A percentile compares a stretch with the other conserved stretches of the same genome.
These are phyloP conservation scores for Botrytis porri DNA, from an alignment of 2,329 filamentous ascomycete genomes.

Conservation along the genomic window DNA sequence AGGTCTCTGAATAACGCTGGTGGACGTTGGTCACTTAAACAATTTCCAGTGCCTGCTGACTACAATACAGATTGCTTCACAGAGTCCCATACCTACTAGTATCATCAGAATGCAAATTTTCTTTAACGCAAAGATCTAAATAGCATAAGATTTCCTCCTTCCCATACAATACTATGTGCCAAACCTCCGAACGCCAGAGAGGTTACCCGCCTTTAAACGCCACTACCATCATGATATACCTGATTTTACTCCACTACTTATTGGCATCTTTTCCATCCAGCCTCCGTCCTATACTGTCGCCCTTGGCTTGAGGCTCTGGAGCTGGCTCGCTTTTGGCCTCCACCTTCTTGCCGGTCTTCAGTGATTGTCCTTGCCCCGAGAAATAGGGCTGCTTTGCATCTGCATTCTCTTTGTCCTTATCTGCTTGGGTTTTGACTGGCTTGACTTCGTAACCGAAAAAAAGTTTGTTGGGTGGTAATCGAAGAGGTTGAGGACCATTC, in stretches of 20 bases:
- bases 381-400: conserved; percentile 71
- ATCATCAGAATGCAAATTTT: background rate
- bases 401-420: conserved; percentile 64
- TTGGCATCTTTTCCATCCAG: conserved; percentile 26
- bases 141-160: background rate
- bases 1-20: background rate
- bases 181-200: background rate
- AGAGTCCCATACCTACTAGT: background rate
- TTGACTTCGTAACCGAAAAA: conserved; percentile 97
- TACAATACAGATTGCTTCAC: background rate
- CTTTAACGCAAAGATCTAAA: background rate
- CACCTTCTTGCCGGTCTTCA: conserved; percentile 66
- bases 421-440: conserved; percentile 75
- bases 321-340: conserved; percentile 31
- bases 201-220: conserved; percentile 3
- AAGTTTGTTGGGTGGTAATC: conserved; percentile 82
- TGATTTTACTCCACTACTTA: background rate
- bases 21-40: background rate
- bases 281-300: conserved; percentile 25
- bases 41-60: background rate
- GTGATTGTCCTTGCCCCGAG: conserved; percentile 78
- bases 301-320: conserved; percentile 13
- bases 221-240: background rate
- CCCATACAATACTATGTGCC: background rate
- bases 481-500: conserved; percentile 82